A percentile compares a stretch with the other conserved stretches of the same genome.
Conservation (phyloP, 2,329 filamentous ascomycete species). For the Ceratocystis harringtonii region DNA sequence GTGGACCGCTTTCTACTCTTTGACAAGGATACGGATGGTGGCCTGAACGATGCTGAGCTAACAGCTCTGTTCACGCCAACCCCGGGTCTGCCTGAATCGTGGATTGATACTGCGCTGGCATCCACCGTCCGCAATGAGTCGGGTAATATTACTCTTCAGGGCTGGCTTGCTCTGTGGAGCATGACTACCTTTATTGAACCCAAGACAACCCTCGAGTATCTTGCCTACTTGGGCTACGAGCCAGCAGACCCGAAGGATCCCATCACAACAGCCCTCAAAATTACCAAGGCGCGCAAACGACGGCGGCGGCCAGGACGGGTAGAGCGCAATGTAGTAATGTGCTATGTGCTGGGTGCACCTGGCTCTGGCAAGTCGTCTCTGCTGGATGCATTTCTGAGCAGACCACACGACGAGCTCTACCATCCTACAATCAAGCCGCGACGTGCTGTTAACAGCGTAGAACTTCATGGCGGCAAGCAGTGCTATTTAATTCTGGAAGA, state of each 20-base stretch:
- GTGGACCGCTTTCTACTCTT: slow-evolving; percentile 91
- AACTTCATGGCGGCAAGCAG: slow-evolving; percentile 88
- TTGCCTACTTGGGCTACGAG: slow-evolving; percentile 92
- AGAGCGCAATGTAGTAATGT: slow-evolving; percentile 85
- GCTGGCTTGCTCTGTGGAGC: slow-evolving; percentile 97
- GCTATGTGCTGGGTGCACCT: slow-evolving; percentile 76
- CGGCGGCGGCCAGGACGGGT: slow-evolving; percentile 69
- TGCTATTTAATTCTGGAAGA: slow-evolving; percentile 94
- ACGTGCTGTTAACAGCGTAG: slow-evolving; percentile 88
- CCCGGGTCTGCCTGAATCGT: slow-evolving; percentile 72
- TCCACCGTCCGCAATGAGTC: slow-evolving; percentile 92
- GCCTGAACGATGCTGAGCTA: slow-evolving; percentile 73
- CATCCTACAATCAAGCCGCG: slow-evolving; percentile 90
- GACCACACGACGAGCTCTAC: slow-evolving; percentile 71
- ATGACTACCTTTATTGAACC: slow-evolving; percentile 98
- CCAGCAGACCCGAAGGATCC: slow-evolving; percentile 58
- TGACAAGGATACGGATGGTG: slow-evolving; percentile 95
- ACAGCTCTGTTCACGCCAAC: slow-evolving; percentile 82
- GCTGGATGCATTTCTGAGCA: slow-evolving; percentile 78
- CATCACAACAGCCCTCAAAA: slow-evolving; percentile 71
- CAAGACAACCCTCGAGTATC: slow-evolving; percentile 86
- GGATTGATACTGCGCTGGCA: slow-evolving; percentile 77
- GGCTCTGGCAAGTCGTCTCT: slow-evolving; percentile 83
- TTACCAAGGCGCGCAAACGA: slow-evolving; percentile 82
- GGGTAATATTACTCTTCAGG: slow-evolving; percentile 87